Evolutionary conservation across 2,329 filamentous ascomycete genomes (phyloP).

Genomic region (Orbilia quercus): DNA sequence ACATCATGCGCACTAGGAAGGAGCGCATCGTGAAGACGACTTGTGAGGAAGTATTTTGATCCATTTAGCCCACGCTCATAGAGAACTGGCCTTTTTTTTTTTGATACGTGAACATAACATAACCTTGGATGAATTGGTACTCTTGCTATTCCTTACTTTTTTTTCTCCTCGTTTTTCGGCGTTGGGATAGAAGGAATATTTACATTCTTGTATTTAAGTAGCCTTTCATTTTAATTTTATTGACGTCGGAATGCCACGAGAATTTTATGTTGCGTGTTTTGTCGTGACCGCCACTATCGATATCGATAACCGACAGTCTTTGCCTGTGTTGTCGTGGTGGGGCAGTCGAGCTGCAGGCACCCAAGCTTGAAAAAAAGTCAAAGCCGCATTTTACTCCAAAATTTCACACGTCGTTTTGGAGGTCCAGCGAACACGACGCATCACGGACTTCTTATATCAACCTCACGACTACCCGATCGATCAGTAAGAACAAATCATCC

Average conservation of each 20-base stretch:
- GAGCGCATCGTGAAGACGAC: background rate
- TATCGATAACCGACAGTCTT: conserved; percentile 43
- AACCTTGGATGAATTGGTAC: too few relatives aligned
- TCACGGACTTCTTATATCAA: conserved; percentile 11
- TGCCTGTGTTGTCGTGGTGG: conserved; percentile 55
- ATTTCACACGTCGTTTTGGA: conserved; percentile 48
- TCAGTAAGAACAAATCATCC: background rate
- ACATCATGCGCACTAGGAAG: conserved; percentile 49
- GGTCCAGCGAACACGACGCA: conserved; percentile 16
- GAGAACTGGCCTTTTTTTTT: conserved; percentile 11
- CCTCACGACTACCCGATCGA: background rate
- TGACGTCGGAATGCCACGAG: background rate
- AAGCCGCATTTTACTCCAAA: conserved; percentile 55
- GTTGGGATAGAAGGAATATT: conserved; percentile 29
- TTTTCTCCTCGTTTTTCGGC: conserved; percentile 13
- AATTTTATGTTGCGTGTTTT: conserved; percentile 2
- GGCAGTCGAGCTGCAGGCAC: conserved; percentile 49
- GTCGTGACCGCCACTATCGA: conserved; percentile 31
- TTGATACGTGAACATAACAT: background rate
- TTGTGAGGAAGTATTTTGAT: conserved; percentile 19
- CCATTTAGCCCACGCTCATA: background rate
- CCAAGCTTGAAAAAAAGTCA: conserved; percentile 55
- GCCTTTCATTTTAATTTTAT: too few relatives aligned
- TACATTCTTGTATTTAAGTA: conserved; percentile 1
- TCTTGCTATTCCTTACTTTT: background rate